A percentile compares a stretch with the other conserved stretches of the same genome.
These are phyloP conservation scores for Tulasnella sp. DNA, from an alignment of 768 basidiomycete species.

Conservation along the genomic window DNA sequence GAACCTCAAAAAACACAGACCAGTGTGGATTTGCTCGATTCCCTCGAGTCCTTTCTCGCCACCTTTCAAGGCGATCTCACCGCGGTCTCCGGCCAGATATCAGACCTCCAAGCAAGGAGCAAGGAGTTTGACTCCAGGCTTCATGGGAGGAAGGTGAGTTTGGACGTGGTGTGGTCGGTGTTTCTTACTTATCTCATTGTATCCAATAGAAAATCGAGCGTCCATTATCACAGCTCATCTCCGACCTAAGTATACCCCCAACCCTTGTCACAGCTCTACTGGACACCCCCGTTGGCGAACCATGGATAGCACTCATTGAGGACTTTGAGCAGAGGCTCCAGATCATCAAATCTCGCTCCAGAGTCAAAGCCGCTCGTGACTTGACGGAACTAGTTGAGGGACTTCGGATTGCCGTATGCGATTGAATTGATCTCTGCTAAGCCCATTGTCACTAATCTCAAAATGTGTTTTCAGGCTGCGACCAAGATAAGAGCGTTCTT, in stretches of 20 bases:
- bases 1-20: too few relatives aligned
- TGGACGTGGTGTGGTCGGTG: not conserved
- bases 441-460: not conserved
- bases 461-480: constrained; percentile 48
- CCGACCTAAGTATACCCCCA: constrained; percentile 76
- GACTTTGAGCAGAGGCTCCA: constrained; percentile 71
- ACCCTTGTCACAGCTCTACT: constrained; percentile 62
- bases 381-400: constrained; percentile 77
- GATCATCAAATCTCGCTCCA: constrained; percentile 55
- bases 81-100: constrained; percentile 91
- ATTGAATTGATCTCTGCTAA: not conserved
- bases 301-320: constrained; percentile 77
- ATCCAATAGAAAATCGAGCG: constrained; percentile 68
- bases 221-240: constrained; percentile 69
- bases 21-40: constrained; percentile 74
- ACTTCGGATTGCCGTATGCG: constrained; percentile 72
- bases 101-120: constrained; percentile 82
- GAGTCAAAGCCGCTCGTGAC: constrained; percentile 81
- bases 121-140: constrained; percentile 83
- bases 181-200: not conserved
- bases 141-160: constrained; percentile 69
- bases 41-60: constrained; percentile 82
- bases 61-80: constrained; percentile 93
- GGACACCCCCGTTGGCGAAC: constrained; percentile 73
- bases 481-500: constrained; percentile 84